Evolutionary conservation across 2,329 filamentous ascomycete genomes (phyloP).

Genomic region (Neurospora sp.): DNA sequence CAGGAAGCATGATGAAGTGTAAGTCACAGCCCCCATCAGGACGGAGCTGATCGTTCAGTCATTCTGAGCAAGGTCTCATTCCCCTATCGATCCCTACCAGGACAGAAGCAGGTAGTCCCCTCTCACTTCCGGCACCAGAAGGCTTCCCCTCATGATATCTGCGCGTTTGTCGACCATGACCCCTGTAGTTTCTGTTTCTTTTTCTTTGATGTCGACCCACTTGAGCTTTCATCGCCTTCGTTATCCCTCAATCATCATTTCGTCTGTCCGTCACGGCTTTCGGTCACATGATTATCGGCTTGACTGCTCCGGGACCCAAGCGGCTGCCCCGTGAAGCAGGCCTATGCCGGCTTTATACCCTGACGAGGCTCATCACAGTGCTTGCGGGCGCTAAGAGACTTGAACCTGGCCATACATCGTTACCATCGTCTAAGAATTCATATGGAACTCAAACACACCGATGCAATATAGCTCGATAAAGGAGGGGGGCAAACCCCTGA

Average conservation of each 20-base stretch:
- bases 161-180: neutral
- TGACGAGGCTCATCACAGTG: neutral
- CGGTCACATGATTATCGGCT: neutral
- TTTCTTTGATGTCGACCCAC: neutral
- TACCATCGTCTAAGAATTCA: neutral
- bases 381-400: neutral
- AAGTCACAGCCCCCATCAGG: slow-evolving; percentile 18
- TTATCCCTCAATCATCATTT: neutral
- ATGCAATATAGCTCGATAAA: slow-evolving; percentile 5
- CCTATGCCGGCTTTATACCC: neutral
- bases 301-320: neutral
- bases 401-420: neutral
- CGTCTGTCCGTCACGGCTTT: neutral
- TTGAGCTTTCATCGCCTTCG: neutral
- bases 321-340: neutral
- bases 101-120: neutral
- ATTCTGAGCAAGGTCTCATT: neutral
- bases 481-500: slow-evolving; percentile 1
- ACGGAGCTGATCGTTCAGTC: slow-evolving; percentile 5
- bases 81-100: neutral
- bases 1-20: slow-evolving; percentile 17
- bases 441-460: slow-evolving; percentile 3
- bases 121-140: neutral
- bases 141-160: neutral
- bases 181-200: neutral